phyloP scores from a whole-genome alignment of 2,329 filamentous ascomycete species.

The Pseudogymnoascus destructans region DNA sequence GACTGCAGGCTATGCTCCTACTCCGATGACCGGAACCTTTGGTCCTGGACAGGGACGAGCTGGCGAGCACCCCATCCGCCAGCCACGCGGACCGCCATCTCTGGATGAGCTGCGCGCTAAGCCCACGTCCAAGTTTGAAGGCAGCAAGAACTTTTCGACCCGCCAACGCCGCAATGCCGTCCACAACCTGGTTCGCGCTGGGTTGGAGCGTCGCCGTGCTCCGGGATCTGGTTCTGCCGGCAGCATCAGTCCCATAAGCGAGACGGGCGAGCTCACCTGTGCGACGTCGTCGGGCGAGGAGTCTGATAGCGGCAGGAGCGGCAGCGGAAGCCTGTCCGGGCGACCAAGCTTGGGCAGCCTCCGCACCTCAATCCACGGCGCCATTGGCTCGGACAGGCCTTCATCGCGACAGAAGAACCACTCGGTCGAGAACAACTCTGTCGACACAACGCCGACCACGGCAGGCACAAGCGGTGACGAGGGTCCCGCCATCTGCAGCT shows the following conservation, averaged over 20 bases:
- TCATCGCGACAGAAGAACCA: slow-evolving; percentile 50
- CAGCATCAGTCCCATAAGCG: slow-evolving; percentile 81
- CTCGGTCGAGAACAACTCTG: slow-evolving; percentile 41
- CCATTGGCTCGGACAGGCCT: slow-evolving; percentile 79
- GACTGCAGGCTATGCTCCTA: slow-evolving; percentile 65
- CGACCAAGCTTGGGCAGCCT: slow-evolving; percentile 56
- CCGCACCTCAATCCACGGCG: slow-evolving; percentile 65
- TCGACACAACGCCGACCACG: slow-evolving; percentile 39
- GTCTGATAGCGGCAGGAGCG: slow-evolving; percentile 54
- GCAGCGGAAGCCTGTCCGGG: slow-evolving; percentile 69
- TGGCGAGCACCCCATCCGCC: slow-evolving; percentile 85
- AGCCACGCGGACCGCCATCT: slow-evolving; percentile 82
- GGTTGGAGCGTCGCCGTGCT: slow-evolving; percentile 65
- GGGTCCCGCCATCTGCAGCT: slow-evolving; percentile 44
- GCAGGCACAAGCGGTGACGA: slow-evolving; percentile 56
- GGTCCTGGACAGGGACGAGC: slow-evolving; percentile 86
- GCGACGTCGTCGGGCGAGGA: slow-evolving; percentile 59
- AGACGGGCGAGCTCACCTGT: slow-evolving; percentile 55
- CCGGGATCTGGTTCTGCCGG: slow-evolving; percentile 58
- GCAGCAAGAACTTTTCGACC: slow-evolving; percentile 93
- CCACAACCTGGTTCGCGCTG: slow-evolving; percentile 80
- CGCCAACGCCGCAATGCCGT: slow-evolving; percentile 87
- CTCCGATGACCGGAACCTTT: slow-evolving; percentile 72
- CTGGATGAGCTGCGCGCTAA: slow-evolving; percentile 82
- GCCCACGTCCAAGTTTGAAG: slow-evolving; percentile 85